Percentiles rank a stretch among this genome's conserved stretches.
These are phyloP conservation scores for Arctium lappa DNA, from an alignment of 129 eudicot genomes.

Conservation along the genomic window DNA sequence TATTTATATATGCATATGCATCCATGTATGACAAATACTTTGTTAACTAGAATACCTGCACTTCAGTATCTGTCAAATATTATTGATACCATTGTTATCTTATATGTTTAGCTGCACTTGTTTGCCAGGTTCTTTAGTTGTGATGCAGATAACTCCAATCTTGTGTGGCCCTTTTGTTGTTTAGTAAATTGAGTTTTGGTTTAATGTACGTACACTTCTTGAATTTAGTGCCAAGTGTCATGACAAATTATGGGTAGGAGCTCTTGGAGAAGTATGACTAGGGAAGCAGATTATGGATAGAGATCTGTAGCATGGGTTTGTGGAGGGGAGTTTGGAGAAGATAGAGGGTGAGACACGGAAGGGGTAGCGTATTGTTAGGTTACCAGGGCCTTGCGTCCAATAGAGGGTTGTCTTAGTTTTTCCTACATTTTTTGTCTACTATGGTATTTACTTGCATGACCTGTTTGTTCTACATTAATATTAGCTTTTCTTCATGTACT, in stretches of 20 bases:
- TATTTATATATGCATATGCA: not conserved
- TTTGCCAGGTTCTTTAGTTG: slow-evolving; percentile 13
- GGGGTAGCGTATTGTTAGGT: too few relatives aligned
- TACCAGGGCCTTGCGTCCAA: too few relatives aligned
- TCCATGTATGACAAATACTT: too few relatives aligned
- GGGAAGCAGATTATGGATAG: not conserved
- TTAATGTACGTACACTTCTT: slow-evolving; percentile 9
- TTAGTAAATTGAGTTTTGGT: slow-evolving; percentile 7
- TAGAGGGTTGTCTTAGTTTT: too few relatives aligned
- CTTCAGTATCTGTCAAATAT: not conserved
- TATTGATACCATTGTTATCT: not conserved
- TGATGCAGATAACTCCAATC: not conserved
- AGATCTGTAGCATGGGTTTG: too few relatives aligned
- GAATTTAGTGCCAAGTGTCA: not conserved
- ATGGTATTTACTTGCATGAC: too few relatives aligned
- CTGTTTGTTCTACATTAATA: too few relatives aligned
- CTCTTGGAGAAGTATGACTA: too few relatives aligned
- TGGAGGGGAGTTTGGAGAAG: too few relatives aligned
- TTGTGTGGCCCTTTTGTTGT: slow-evolving; percentile 1
- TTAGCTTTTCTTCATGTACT: too few relatives aligned
- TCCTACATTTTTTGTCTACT: too few relatives aligned
- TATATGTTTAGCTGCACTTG: not conserved
- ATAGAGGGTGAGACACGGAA: too few relatives aligned
- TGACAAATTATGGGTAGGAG: not conserved
- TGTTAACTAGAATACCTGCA: not conserved